phyloP scores from a whole-genome alignment of 2,329 filamentous ascomycete genomes.

The Zymoseptoria passerinii region DNA sequence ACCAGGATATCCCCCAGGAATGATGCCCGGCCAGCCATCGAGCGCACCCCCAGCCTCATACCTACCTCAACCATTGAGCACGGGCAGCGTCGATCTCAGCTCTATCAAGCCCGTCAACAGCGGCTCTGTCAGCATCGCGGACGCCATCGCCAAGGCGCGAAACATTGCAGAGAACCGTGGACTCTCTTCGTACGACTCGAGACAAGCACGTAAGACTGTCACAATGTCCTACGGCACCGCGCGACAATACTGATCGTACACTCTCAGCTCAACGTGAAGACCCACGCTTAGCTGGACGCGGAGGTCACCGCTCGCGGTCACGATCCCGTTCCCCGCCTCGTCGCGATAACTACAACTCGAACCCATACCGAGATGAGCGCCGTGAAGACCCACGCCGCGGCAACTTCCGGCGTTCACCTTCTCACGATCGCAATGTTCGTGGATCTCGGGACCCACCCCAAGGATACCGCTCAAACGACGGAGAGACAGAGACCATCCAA shows the following conservation, averaged over 20 bases:
- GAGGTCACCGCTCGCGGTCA: conserved; percentile 53
- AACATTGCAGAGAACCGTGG: conserved; percentile 75
- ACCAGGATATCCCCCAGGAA: conserved; percentile 34
- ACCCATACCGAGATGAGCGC: conserved; percentile 78
- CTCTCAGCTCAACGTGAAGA: conserved; percentile 29
- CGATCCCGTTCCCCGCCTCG: conserved; percentile 63
- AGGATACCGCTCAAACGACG: conserved; percentile 42
- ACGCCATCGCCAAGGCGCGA: conserved; percentile 77
- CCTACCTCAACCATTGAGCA: conserved; percentile 61
- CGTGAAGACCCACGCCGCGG: conserved; percentile 55
- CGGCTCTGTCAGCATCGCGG: conserved; percentile 73
- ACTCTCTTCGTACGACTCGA: conserved; percentile 43
- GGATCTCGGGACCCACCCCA: conserved; percentile 19
- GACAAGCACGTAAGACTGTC: conserved; percentile 12
- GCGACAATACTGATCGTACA: neutral
- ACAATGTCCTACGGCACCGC: neutral
- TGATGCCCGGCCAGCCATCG: conserved; percentile 32
- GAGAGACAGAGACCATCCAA: conserved; percentile 75
- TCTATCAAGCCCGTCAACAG: conserved; percentile 70
- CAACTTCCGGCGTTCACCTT: conserved; percentile 62
- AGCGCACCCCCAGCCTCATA: conserved; percentile 23
- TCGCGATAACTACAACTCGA: conserved; percentile 57
- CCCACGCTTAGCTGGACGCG: conserved; percentile 45
- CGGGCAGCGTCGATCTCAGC: conserved; percentile 72
- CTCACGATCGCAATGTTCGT: conserved; percentile 42